Conservation (phyloP, 2,329 filamentous ascomycete genomes). For the Talaromyces pinophilus region DNA sequence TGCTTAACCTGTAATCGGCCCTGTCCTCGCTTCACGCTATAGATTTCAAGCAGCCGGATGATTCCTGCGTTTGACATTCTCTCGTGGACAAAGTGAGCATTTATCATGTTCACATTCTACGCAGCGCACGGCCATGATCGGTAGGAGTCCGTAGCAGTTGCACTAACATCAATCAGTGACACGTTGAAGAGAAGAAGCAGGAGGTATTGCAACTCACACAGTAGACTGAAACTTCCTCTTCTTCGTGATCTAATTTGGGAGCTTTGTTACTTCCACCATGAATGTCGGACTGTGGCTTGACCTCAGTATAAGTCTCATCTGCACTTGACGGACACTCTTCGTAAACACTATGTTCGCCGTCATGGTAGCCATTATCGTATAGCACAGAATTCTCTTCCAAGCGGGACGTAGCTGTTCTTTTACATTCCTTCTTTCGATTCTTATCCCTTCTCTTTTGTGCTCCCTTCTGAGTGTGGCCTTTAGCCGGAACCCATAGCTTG, state of each 20-base stretch:
- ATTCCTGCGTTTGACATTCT: not conserved
- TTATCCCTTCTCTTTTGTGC: slow-evolving; percentile 24
- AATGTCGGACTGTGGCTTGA: not conserved
- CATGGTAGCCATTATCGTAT: slow-evolving; percentile 3
- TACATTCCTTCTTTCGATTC: slow-evolving; percentile 18
- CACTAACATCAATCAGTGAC: not conserved
- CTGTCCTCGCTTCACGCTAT: not conserved
- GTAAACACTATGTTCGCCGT: not conserved
- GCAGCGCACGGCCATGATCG: not conserved
- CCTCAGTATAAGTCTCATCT: not conserved
- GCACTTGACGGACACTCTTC: slow-evolving; percentile 7
- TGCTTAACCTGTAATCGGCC: not conserved
- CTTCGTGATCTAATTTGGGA: not conserved
- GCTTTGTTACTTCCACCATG: not conserved
- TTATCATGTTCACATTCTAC: not conserved
- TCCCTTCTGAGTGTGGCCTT: slow-evolving; percentile 30
- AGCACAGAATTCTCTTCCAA: not conserved
- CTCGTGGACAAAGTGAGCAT: not conserved
- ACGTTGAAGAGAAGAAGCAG: not conserved
- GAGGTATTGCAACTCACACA: slow-evolving; percentile 1
- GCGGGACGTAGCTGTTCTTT: not conserved
- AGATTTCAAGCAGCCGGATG: not conserved
- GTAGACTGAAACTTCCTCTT: not conserved
- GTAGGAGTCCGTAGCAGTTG: not conserved
- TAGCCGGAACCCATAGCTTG: slow-evolving; percentile 36